Base-by-base conservation (phyloP, 805 yeast genomes). In the Ogataea pignaliae region DNA sequence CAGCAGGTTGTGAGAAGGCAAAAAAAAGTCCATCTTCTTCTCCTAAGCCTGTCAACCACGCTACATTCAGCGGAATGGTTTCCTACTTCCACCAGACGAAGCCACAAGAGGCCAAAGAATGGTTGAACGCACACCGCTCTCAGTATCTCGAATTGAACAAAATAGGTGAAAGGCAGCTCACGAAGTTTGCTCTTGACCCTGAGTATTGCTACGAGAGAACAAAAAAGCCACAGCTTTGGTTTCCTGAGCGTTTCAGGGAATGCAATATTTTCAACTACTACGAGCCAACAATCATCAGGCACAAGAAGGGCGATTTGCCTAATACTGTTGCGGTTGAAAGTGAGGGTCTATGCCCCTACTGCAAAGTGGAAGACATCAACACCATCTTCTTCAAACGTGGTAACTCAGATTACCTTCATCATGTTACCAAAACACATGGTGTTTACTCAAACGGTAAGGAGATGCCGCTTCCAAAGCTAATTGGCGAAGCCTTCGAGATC, bases 341-440 rank as follows among this genome's bases (percentile, higher is more conserved):
- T 41, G 47, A 52, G 36, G 57, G 56, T 2, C 36, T 55, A 29
- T 55, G 59, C 31, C 54, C 57, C 5, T 55, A 52, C 39, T 55
- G 59, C 41, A 31, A 47, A 35, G 40, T 36, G 7, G 33, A 41
- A 16, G 50, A 50, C 30, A 43, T 45, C 21, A 41, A 50, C 29
- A 43, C 36, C 16, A 31, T 44, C 9, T 57, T 57, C 40, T 47
- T 48, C 34, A 56, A 51, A 18, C 48, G 55, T 37, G 56, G 55
- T 21, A 52, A 53, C 28, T 56, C 60, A 2, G 52, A 51, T 16
- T 57, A 57, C 36, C 40, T 56, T 16, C 62, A 57, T 32, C 62
- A 57, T 40, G 45, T 57, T 18, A 55, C 60, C 18, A 55, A 53
- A 35, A 54, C 48, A 34, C 62, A 57, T 34, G 62, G 62, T 8